Base-by-base conservation (phyloP, 140 eudicot species). In the Senecio squalidus region DNA sequence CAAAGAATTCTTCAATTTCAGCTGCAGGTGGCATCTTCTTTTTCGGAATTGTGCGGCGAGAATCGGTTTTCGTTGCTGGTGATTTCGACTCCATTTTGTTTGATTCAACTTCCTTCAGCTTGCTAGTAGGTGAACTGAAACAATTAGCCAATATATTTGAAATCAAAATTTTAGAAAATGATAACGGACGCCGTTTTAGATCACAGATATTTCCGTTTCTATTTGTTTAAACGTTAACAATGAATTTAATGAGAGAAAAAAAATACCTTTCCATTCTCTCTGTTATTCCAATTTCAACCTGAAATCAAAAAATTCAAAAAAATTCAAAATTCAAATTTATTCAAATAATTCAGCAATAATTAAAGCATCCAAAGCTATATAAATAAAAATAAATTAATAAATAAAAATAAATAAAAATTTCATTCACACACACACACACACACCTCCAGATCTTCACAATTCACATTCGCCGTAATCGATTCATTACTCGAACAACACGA, bases 1-100 rank as follows among this genome's bases (percentile, higher is more conserved):
- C 69, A 34, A 89, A 89, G 81, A 89, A 89, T 24, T 80, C 93
- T 52, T 89, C 95, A 23, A 89, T 64, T 54, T 89, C 89, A 18
- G 71, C 80, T 1, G 78, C 80, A 2, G 81, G 69, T 2, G 97
- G 95, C 82, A 50, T 80, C 69, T 63, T 78, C 82, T 41, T 64
- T 45, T 31, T 23, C 68, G 73, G 70, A 11, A 65, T 24, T 56
- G 60, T 59, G 29, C 74, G 66, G 67, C 67, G 69, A 64, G 74
- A 67, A 57, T 28, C 52, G 9, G 9, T 33, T 5, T 23, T 11
- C 66, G 4, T 64, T 27, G 63, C 53, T 23, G 64, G 77, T 58
- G 40, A 59, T 1, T 46, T 63, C 17, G 66, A 65, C 64, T 80
- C 73, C 62, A 66, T 25, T 60, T 74, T 72, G 41, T 54, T 68